These are phyloP conservation scores for Podospora pseudoanserina DNA, from an alignment of 495 filamentous ascomycete genomes.

Conservation along the genomic window DNA sequence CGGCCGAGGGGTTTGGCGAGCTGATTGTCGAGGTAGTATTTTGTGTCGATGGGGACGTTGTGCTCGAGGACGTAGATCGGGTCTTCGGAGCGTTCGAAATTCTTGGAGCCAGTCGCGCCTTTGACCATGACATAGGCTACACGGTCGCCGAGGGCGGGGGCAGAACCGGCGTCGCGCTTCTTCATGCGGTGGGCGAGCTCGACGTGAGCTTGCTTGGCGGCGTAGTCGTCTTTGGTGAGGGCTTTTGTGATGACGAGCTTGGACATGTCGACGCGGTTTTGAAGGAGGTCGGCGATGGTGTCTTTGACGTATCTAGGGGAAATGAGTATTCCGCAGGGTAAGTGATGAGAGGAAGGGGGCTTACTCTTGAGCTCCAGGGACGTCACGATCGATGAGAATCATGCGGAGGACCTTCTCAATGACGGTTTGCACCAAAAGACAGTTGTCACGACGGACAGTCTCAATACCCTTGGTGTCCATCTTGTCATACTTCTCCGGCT, in stretches of 20 bases:
- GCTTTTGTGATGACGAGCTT: conserved; percentile 99
- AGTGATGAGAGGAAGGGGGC: conserved; percentile 27
- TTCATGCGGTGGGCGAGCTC: conserved; percentile 92
- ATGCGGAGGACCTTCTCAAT: conserved; percentile 96
- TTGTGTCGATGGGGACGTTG: conserved; percentile 96
- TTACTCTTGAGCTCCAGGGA: conserved; percentile 88
- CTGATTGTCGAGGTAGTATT: conserved; percentile 98
- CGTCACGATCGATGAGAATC: conserved; percentile 89
- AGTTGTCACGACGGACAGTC: conserved; percentile 96
- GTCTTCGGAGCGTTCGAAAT: conserved; percentile 94
- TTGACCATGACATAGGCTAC: conserved; percentile 99
- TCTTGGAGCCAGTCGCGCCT: conserved; percentile 79
- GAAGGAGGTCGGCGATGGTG: conserved; percentile 89
- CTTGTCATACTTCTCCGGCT: conserved; percentile 92
- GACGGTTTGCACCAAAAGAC: conserved; percentile 88
- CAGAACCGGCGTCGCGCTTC: conserved; percentile 92
- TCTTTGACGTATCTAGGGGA: conserved; percentile 82
- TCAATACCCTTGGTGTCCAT: conserved; percentile 99
- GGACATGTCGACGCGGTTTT: conserved; percentile 98
- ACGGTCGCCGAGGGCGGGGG: conserved; percentile 90
- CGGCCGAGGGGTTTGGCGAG: conserved; percentile 87
- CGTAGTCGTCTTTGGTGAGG: conserved; percentile 76
- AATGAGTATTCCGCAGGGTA: conserved; percentile 14
- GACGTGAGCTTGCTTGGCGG: conserved; percentile 88
- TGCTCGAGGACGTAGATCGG: conserved; percentile 95